Evolutionary conservation across 2,329 filamentous ascomycete genomes (phyloP), one percentile per base, ranked within the genome.

Genomic region (Triangularia setosa): DNA sequence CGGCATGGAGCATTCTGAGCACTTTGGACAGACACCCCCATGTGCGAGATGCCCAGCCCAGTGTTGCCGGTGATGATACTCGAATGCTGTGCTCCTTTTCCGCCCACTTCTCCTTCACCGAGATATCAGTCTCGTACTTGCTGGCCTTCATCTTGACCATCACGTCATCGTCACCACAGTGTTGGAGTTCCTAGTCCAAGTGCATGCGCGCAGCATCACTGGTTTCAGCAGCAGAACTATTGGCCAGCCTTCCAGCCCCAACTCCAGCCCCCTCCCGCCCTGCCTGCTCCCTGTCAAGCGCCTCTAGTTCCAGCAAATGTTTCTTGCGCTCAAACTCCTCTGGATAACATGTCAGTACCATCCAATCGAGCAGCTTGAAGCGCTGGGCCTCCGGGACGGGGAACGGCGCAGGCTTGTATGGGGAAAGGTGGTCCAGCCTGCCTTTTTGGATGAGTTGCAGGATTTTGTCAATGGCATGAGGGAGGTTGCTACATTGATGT

Each of bases 351-450:
- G 68, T 72, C 57, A 72, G 71, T 61, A 67, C 68, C 67, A 74
- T 70, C 73, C 73, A 76, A 66, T 77, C 75, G 62, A 77, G 75
- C 11, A 77, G 65, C 2, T 67, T 72, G 48, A 74, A 64, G 18
- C 74, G 71, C 16, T 74, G 69, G 33, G 64, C 63, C 44, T 70
- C 71, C 1, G 70, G 52, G 4, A 72, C 68, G 2, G 74, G 75
- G 57, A 77, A 75, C 12, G 67, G 56, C 12, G 71, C 69, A 55
- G 72, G 68, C 33, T 60, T 23, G 62, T 72, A 73, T 0, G 71
- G 70, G 28, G 69, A 65, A 2, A 72, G 65, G n/a, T 52, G 24
- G 24, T 70, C 69, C 11, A 72, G 60, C 64, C 61, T 67, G 58
- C 69, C 67, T 64, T 69, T 44, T 48, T 63, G 59, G 30, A 72